Base-by-base conservation (phyloP, 768 basidiomycete genomes). In the Mycena amicta region DNA sequence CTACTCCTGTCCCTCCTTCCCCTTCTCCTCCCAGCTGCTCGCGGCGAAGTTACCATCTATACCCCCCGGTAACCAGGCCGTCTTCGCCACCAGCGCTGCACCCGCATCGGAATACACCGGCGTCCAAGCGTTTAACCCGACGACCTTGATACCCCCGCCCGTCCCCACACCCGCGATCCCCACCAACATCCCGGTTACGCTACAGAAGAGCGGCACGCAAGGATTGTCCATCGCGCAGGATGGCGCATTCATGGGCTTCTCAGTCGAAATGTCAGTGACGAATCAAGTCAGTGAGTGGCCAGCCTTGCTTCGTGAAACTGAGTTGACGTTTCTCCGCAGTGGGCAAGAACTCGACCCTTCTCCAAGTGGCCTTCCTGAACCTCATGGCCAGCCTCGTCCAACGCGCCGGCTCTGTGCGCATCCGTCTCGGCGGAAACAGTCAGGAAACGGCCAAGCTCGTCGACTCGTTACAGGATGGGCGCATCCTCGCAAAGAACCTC, bases 361-460 rank as follows among this genome's bases (percentile, higher is more conserved):
- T 85, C n/a, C 77, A 81, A 49, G 80, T 87, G 39, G 80, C 86
- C 0, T 90, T 92, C 73, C 80, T 92, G 16, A 93, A 93, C 68
- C 77, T 92, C 30, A 83, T 94, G 78, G 78, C 83, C 8, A 88
- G 89, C 61, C 74, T 94, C 18, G 77, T 77, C 50, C 77, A 83
- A 62, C 80, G 92, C 26, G 81, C 82, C 3, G 90, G 90, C 3
- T 67, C 72, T 2, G 83, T 90, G 5, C 72, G 80, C 12, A 71
- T 92, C 18, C 84, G 91, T 52, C 75, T 92, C 2, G 90, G 91
- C 25, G 91, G 91, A 47, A 93, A 92, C 70, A 86, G 87, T 0
- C 92, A 93, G 67, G 91, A 94, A 55, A 80, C 76, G 4, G 86
- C 84, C 11, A 66, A 72, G 6, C 69, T 84, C 57, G 84, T 83